Conservation (phyloP, 2,329 filamentous ascomycete genomes). For the Paraconiothyrium sp. region DNA sequence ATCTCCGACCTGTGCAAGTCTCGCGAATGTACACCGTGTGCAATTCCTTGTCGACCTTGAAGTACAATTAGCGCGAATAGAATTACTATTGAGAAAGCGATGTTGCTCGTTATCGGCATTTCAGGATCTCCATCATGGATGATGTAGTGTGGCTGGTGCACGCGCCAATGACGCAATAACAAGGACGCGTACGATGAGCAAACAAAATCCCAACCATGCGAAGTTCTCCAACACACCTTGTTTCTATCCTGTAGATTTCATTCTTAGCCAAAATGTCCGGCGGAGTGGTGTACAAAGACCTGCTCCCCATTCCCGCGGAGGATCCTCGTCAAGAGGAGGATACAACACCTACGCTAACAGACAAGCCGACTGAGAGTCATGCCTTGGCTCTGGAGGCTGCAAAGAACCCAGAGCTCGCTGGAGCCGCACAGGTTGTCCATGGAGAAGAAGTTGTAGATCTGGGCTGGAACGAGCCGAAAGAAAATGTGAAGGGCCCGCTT, state of each 20-base stretch:
- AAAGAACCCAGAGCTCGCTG: conserved; percentile 54
- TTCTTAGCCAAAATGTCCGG: conserved; percentile 35
- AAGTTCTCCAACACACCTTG: neutral
- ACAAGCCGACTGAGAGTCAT: conserved; percentile 59
- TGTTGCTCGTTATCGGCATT: neutral
- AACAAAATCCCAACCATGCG: conserved; percentile 4
- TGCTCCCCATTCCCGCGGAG: conserved; percentile 47
- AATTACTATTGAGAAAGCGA: neutral
- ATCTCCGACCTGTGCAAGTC: neutral
- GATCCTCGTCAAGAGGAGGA: conserved; percentile 41
- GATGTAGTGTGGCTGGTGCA: conserved; percentile 18
- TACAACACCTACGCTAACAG: conserved; percentile 44
- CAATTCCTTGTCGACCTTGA: too few relatives aligned
- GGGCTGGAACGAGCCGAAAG: conserved; percentile 72
- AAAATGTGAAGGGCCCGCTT: conserved; percentile 66
- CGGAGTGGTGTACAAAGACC: conserved; percentile 48
- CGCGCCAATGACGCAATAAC: conserved; percentile 22
- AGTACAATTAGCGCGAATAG: neutral
- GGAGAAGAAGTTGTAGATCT: conserved; percentile 68
- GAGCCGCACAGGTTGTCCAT: conserved; percentile 55
- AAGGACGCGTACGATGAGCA: neutral
- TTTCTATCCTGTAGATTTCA: neutral
- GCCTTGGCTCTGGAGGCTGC: conserved; percentile 54
- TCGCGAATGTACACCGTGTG: neutral
- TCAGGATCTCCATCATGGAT: conserved; percentile 16